These are phyloP conservation scores for Entomophthora muscae DNA, from an alignment of 371 early-diverging fungal genomes.

Conservation along the genomic window DNA sequence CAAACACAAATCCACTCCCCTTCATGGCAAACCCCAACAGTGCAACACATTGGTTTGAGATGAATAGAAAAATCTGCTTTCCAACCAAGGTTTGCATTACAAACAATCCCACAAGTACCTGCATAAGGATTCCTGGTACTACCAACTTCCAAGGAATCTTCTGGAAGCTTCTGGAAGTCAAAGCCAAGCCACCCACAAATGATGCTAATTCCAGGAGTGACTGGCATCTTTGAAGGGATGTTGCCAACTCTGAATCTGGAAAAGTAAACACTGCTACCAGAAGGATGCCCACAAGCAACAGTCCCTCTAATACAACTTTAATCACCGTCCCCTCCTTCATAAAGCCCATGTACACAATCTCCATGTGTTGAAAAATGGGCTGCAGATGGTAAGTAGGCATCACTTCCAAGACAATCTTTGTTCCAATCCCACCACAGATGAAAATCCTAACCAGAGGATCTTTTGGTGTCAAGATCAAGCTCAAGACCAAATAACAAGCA, in stretches of 20 bases:
- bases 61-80: constrained; percentile 52
- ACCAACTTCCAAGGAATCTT: constrained; percentile 60
- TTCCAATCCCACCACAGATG: constrained; percentile 34
- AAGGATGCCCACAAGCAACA: no score
- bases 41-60: constrained; percentile 38
- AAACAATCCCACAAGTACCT: constrained; percentile 63
- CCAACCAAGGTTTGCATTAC: constrained; percentile 59
- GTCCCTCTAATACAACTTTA: no score
- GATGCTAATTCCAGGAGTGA: constrained; percentile 52
- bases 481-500: constrained; percentile 29
- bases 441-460: constrained; percentile 24
- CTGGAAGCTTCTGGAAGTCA: constrained; percentile 37
- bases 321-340: no score
- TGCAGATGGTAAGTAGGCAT: constrained; percentile 21
- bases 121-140: constrained; percentile 46
- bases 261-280: no score
- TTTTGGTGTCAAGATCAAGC: constrained; percentile 21
- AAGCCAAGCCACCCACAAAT: constrained; percentile 26
- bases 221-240: constrained; percentile 46
- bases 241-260: no score
- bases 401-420: constrained; percentile 30
- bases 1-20: constrained; percentile 53
- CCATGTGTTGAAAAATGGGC: constrained; percentile 19
- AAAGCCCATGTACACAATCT: no score
- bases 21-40: constrained; percentile 41